Evolutionary conservation across 441 rosid species (phyloP).

Genomic region (Erodium texanum): DNA sequence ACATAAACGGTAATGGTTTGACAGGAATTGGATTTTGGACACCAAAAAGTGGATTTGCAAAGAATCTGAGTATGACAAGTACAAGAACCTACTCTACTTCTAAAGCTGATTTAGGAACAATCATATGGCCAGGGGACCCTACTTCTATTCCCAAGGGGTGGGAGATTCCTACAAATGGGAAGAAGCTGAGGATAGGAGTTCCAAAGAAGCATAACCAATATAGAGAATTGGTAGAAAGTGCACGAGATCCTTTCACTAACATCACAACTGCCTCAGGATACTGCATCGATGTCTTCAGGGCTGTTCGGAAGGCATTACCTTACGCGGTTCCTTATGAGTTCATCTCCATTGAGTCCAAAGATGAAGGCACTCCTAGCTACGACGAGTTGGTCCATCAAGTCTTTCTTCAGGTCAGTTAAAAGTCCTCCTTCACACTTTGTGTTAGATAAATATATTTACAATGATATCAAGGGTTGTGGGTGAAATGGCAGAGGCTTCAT

Average conservation of each 20-base stretch:
- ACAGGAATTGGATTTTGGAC: conserved; percentile 48
- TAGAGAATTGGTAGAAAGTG: conserved; percentile 29
- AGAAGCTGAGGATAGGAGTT: conserved; percentile 39
- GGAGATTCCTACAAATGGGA: conserved; percentile 42
- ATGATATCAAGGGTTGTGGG: no score
- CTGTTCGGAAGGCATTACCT: conserved; percentile 30
- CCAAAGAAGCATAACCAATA: conserved; percentile 33
- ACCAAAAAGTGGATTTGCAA: conserved; percentile 26
- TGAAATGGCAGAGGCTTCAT: no score
- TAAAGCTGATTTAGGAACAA: conserved; percentile 22
- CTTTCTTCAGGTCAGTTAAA: conserved; percentile 26
- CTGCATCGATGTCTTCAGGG: conserved; percentile 41
- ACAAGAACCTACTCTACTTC: conserved; percentile 22
- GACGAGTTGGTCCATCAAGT: conserved; percentile 40
- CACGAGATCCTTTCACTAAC: conserved; percentile 21
- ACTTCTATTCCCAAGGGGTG: conserved; percentile 39
- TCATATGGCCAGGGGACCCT: conserved; percentile 58
- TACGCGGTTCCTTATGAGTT: conserved; percentile 33
- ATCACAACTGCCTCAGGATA: conserved; percentile 22
- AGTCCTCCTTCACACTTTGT: no score
- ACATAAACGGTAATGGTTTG: conserved; percentile 26
- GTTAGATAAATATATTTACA: not conserved
- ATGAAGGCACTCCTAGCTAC: conserved; percentile 23
- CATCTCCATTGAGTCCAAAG: conserved; percentile 26
- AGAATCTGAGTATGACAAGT: conserved; percentile 12